A percentile compares a stretch with the other conserved stretches of the same genome.
phyloP scores from a whole-genome alignment of 345 rosid species.

The Eucalyptus tenuipes region DNA sequence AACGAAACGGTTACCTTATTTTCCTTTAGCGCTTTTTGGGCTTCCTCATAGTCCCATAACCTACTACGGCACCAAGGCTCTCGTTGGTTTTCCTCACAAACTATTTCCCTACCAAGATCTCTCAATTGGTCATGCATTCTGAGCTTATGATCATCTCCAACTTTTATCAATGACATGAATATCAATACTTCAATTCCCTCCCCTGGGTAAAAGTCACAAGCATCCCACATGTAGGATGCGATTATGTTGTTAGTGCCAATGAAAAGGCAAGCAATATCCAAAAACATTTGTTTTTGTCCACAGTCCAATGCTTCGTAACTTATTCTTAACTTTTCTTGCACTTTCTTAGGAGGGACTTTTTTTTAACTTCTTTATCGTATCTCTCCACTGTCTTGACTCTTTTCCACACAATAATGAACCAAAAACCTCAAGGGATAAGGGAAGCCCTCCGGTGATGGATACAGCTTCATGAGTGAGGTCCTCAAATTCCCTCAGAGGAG shows the following conservation, averaged over 20 bases:
- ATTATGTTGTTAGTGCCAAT: rapidly evolving
- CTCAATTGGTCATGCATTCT: not conserved
- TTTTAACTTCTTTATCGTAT: rapidly evolving
- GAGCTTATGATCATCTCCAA: not conserved
- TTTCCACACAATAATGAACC: not conserved
- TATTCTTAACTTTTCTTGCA: not conserved
- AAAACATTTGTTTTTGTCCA: not conserved
- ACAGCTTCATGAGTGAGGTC: not conserved
- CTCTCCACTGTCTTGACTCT: rapidly evolving
- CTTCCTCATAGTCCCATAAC: not conserved
- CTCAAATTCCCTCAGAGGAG: not conserved
- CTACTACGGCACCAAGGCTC: rapidly evolving
- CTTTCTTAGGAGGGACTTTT: rapidly evolving
- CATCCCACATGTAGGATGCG: not conserved
- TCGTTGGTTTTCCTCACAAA: rapidly evolving
- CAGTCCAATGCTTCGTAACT: not conserved
- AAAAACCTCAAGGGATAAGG: not conserved
- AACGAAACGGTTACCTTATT: not conserved
- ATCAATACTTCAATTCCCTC: not conserved
- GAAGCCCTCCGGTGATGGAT: not conserved
- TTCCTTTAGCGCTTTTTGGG: rapidly evolving
- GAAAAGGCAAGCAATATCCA: not conserved
- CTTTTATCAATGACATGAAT: not conserved
- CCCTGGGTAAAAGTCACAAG: rapidly evolving
- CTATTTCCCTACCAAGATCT: not conserved